Percentiles rank a stretch among this genome's conserved stretches.
Conservation (phyloP, 75 land plant genomes). For the Picea glauca region DNA sequence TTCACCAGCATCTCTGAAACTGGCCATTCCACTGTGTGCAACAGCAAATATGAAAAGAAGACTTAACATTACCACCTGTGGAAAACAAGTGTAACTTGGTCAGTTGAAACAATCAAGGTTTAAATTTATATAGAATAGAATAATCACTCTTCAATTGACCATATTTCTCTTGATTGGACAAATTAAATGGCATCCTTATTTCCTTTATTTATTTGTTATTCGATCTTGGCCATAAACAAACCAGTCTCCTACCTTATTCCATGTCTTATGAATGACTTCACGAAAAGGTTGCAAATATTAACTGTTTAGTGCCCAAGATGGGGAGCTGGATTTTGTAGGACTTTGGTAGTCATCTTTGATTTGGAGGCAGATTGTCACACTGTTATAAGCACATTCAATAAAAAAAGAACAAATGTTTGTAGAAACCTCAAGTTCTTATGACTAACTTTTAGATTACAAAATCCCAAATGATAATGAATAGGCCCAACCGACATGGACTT, state of each 20-base stretch:
- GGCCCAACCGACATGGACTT: no score
- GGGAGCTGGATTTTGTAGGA: neutral
- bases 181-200: neutral
- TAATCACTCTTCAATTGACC: neutral
- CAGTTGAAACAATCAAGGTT: neutral
- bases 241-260: no score
- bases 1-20: constrained; percentile 81
- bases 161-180: neutral
- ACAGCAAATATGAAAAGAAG: constrained; percentile 77
- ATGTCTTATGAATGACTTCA: neutral
- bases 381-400: no score
- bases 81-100: neutral
- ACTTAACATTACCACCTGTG: constrained; percentile 80
- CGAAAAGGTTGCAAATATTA: neutral
- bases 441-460: no score
- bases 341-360: no score
- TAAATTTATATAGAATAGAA: neutral
- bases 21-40: constrained; percentile 94
- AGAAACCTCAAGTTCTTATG: no score
- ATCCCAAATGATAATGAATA: no score
- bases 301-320: neutral
- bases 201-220: neutral
- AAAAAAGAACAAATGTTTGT: no score
- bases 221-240: neutral
- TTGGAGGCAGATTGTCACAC: no score